phyloP scores from a whole-genome alignment of 306 rosid species.

The Spatholobus suberectus region DNA sequence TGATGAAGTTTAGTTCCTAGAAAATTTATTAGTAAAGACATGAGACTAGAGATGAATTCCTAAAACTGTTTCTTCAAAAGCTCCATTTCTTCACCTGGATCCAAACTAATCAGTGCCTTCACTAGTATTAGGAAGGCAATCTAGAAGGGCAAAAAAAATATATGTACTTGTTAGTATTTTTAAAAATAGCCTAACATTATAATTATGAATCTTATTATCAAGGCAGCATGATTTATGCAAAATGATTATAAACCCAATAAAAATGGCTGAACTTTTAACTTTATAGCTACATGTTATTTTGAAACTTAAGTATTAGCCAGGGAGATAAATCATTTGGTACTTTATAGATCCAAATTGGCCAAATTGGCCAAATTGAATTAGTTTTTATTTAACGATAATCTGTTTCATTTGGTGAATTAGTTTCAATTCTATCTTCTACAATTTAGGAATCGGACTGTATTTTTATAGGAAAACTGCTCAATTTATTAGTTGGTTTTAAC shows the following conservation, averaged over 20 bases:
- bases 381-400: too few species aligned
- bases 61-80: conserved; percentile 73
- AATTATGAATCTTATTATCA: conserved; percentile 48
- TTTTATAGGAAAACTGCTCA: too few species aligned
- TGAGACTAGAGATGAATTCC: conserved; percentile 84
- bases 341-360: too few species aligned
- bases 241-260: conserved; percentile 53
- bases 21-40: conserved; percentile 80
- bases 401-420: too few species aligned
- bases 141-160: conserved; percentile 55
- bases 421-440: too few species aligned
- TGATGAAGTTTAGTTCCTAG: conserved; percentile 80
- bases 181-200: conserved; percentile 40
- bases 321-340: conserved; percentile 44
- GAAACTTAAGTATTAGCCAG: conserved; percentile 53
- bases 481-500: too few species aligned
- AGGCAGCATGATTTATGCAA: conserved; percentile 56
- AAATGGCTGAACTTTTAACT: conserved; percentile 48
- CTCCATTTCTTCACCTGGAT: conserved; percentile 83
- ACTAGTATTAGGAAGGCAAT: conserved; percentile 86
- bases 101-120: conserved; percentile 79
- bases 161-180: conserved; percentile 48
- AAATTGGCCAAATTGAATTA: too few species aligned
- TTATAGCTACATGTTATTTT: conserved; percentile 43
- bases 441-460: too few species aligned